These are phyloP conservation scores for Geranomyces variabilis DNA, from an alignment of 192 early-diverging fungal species.

Conservation along the genomic window DNA sequence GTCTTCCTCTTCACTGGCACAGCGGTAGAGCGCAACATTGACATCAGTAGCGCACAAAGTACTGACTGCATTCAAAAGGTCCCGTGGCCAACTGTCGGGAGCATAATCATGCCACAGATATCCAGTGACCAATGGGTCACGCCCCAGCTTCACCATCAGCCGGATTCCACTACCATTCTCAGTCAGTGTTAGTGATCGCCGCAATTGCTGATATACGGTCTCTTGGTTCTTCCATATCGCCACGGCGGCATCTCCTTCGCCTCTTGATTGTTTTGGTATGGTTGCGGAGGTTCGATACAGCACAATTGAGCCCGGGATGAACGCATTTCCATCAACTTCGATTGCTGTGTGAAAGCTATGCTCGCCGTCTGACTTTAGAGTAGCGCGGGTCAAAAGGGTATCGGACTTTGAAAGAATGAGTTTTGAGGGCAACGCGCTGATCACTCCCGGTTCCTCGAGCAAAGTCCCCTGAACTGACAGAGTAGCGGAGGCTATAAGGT, in stretches of 20 bases:
- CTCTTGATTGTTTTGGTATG: no score
- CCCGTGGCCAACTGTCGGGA: conserved; percentile 46
- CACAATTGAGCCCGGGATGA: conserved; percentile 85
- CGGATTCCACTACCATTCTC: conserved; percentile 42
- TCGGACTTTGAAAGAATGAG: conserved; percentile 49
- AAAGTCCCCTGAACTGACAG: conserved; percentile 27
- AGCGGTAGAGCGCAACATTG: conserved; percentile 85
- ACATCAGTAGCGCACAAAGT: conserved; percentile 70
- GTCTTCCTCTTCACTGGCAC: conserved; percentile 87
- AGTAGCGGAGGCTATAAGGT: conserved; percentile 47
- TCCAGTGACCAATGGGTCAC: conserved; percentile 46
- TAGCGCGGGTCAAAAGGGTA: conserved; percentile 28
- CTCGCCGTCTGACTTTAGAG: conserved; percentile 4
- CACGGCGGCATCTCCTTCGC: no score
- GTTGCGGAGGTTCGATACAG: conserved; percentile 53
- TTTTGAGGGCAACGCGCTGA: conserved; percentile 62
- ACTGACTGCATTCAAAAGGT: conserved; percentile 63
- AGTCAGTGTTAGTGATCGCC: conserved; percentile 48
- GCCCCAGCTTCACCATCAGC: conserved; percentile 55
- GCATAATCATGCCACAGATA: conserved; percentile 39
- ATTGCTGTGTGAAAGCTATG: conserved; percentile 51
- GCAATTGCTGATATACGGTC: conserved; percentile 21
- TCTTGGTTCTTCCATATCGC: no score
- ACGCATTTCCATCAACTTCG: conserved; percentile 56
- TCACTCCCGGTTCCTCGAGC: conserved; percentile 17